Evolutionary conservation across 202 grass and related monocot genomes (phyloP), one percentile per base, ranked within the genome.

Genomic region (Panicum hallii): DNA sequence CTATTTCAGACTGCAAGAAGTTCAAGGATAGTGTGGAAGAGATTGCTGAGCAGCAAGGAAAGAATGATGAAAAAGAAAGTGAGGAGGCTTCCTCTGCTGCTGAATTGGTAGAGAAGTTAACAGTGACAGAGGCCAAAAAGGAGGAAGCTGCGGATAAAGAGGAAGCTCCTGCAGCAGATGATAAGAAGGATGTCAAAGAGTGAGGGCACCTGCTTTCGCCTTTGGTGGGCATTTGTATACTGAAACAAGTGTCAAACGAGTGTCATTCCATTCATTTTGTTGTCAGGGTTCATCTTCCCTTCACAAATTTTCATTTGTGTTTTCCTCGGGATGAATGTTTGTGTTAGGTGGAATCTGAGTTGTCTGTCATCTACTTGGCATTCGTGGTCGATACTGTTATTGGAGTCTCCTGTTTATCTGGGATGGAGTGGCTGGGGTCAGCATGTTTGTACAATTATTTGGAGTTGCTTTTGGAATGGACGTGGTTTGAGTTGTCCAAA

Each of bases 1-100:
- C 16, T 80, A 15, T 83, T 75, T 76, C 82, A 94, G 93, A 92
- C 42, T 94, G 93, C 52, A 94, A 92, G 30, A 92, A 90, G n/a
- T 94, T 94, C 47, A 94, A 63, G 72, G 93, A 90, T 17, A 86
- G 28, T 12, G 76, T 94, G 2, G 93, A 92, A 45, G 85, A 90
- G 60, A 90, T 94, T 40, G 89, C 83, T 13, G 93, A 92, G 55
- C 49, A 87, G 28, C 64, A 82, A 64, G 64, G 61, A 10, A 88
- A 86, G 52, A 46, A 11, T 0, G 87, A 92, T 34, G 85, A 84
- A 10, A 83, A 83, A 28, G 90, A 94, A 56, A 90, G 63, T 0
- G 47, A 90, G 58, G 82, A 82, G 30, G 85, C 36, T 49, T 94
- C 88, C 3, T 83, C 85, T 50, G 68, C 87, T 40, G 85, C 90